Percentiles rank a stretch among this genome's conserved stretches.
Evolutionary conservation across 768 basidiomycete genomes (phyloP).

Genomic region (Termitomyces sp.): DNA sequence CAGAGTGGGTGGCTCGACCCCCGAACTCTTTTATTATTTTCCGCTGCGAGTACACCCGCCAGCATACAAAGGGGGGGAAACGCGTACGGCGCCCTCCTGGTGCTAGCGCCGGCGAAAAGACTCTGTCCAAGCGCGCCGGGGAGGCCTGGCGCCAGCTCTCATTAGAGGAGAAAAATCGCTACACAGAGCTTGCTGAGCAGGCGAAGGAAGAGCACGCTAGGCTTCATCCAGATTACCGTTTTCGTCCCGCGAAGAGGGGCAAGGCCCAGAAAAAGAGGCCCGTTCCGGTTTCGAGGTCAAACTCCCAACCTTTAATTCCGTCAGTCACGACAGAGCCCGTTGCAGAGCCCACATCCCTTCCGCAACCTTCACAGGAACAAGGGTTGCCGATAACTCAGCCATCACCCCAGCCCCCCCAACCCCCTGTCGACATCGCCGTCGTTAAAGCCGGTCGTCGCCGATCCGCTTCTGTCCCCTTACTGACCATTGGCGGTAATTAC

Average conservation of each 20-base stretch:
- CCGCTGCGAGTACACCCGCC: constrained; percentile 60
- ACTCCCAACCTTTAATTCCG: constrained; percentile 9
- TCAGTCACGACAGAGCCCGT: background rate
- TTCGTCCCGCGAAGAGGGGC: constrained; percentile 50
- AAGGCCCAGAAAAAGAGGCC: constrained; percentile 21
- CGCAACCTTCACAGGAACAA: constrained; percentile 9
- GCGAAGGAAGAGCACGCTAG: constrained; percentile 59
- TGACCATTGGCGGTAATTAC: constrained; percentile 15
- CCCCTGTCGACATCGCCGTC: constrained; percentile 17
- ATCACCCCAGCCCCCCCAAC: constrained; percentile 4
- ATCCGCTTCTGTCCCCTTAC: constrained; percentile 33
- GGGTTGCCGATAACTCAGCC: background rate
- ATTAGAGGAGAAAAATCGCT: constrained; percentile 45
- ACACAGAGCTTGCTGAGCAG: constrained; percentile 49
- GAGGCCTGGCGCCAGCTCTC: constrained; percentile 70
- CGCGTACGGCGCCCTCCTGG: constrained; percentile 35
- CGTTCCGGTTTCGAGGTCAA: constrained; percentile 21
- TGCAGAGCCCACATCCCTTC: background rate
- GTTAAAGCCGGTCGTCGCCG: constrained; percentile 27
- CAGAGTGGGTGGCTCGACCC: constrained; percentile 64
- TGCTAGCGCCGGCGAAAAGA: constrained; percentile 39
- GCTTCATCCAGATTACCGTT: constrained; percentile 62
- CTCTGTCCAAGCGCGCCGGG: constrained; percentile 74
- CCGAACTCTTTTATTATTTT: constrained; percentile 74
- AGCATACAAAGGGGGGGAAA: constrained; percentile 39